A percentile compares a stretch with the other conserved stretches of the same genome.
Evolutionary conservation across 139 green algal genomes (phyloP).

Genomic region (Ettlia oleoabundans): DNA sequence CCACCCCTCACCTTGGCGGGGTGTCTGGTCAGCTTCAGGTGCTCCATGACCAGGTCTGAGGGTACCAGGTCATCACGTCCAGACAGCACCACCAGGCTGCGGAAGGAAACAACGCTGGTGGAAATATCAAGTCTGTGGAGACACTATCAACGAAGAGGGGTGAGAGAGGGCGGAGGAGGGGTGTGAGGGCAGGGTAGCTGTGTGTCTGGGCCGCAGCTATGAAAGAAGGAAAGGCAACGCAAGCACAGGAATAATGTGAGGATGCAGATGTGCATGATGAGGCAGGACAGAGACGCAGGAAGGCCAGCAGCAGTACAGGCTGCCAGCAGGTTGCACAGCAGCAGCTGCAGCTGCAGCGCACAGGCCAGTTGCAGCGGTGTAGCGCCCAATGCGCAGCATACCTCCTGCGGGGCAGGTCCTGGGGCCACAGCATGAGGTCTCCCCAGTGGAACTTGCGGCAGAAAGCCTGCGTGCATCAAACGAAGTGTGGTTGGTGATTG

Average conservation of each 20-base stretch:
- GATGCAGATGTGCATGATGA: too few species aligned
- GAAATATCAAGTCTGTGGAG: too few species aligned
- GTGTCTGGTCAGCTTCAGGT: constrained; percentile 37
- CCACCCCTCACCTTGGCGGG: constrained; percentile 15
- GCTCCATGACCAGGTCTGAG: constrained; percentile 37
- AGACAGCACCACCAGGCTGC: constrained; percentile 44
- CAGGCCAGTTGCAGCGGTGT: neutral
- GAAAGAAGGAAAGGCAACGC: too few species aligned
- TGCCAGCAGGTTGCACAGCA: neutral
- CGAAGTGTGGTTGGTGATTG: neutral
- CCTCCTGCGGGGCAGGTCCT: constrained; percentile 54
- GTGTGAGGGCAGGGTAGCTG: neutral
- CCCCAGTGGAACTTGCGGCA: constrained; percentile 62
- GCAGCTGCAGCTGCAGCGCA: neutral
- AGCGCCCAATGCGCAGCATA: neutral
- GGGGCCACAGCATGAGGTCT: constrained; percentile 62
- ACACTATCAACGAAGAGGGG: too few species aligned
- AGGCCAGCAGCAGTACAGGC: too few species aligned
- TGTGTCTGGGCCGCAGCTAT: too few species aligned
- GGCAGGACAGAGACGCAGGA: too few species aligned
- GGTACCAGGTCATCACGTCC: constrained; percentile 61
- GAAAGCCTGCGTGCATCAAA: constrained; percentile 48
- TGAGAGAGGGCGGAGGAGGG: too few species aligned
- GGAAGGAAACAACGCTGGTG: too few species aligned
- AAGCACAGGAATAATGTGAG: too few species aligned